phyloP scores from a whole-genome alignment of 345 rosid genomes.

The Hirschfeldia incana region DNA sequence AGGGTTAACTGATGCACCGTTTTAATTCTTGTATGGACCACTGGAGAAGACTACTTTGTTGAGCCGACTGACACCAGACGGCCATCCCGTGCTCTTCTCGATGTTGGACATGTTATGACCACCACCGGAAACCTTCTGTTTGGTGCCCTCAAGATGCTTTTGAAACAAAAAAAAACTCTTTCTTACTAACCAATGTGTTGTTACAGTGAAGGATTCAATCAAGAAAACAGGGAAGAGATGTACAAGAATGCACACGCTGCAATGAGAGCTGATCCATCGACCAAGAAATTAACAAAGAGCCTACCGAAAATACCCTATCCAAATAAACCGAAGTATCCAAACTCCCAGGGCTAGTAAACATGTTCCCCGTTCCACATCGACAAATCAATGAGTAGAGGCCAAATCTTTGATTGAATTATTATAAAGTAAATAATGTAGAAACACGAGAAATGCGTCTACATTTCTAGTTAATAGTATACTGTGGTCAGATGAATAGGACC shows the following conservation, averaged over 20 bases:
- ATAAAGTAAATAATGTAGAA: background rate
- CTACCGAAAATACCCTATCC: too few relatives aligned
- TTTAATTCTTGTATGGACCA: constrained; percentile 44
- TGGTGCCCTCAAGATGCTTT: constrained; percentile 34
- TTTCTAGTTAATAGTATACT: background rate
- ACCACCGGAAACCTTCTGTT: constrained; percentile 35
- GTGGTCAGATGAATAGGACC: background rate
- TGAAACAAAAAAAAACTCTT: too few relatives aligned
- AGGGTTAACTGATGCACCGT: background rate
- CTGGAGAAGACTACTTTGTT: constrained; percentile 86
- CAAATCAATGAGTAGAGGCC: constrained; percentile 13
- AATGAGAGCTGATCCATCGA: too few relatives aligned
- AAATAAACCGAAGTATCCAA: too few relatives aligned
- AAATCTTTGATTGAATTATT: constrained; percentile 14
- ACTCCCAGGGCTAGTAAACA: too few relatives aligned
- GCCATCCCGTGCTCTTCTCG: constrained; percentile 37
- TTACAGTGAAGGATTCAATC: too few relatives aligned
- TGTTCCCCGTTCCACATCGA: background rate
- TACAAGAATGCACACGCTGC: too few relatives aligned
- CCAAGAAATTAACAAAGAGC: too few relatives aligned
- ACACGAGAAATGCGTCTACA: constrained; percentile 14
- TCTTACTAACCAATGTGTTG: too few relatives aligned
- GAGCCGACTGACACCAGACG: constrained; percentile 50
- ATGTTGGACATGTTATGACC: constrained; percentile 32
- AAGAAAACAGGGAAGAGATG: too few relatives aligned